Percentiles rank a stretch among this genome's conserved stretches.
Conservation (phyloP, 2,329 filamentous ascomycete species). For the Colletotrichum aenigma region DNA sequence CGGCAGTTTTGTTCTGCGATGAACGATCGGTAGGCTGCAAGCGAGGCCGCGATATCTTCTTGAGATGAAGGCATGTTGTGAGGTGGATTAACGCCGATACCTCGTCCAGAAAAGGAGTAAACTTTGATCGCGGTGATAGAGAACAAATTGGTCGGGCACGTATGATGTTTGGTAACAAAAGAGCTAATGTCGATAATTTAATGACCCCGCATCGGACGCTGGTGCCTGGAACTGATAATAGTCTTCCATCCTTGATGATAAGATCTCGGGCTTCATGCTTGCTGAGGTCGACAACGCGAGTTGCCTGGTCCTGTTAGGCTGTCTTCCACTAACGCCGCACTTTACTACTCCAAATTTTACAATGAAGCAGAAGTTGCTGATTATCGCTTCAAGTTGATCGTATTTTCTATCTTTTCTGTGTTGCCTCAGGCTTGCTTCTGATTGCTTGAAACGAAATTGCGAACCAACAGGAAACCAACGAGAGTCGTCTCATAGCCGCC, state of each 20-base stretch:
- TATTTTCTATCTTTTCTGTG: neutral
- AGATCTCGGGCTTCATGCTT: neutral
- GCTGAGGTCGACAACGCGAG: neutral
- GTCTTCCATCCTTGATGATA: neutral
- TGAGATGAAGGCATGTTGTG: neutral
- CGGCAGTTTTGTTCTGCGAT: neutral
- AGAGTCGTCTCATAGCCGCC: neutral
- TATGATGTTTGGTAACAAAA: too few species aligned
- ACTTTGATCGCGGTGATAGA: accelerated
- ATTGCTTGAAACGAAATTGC: neutral
- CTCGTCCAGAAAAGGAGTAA: neutral
- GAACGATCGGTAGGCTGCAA: neutral
- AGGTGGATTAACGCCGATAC: too few species aligned
- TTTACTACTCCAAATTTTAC: neutral
- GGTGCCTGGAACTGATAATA: neutral
- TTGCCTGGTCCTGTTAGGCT: neutral
- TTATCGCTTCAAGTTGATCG: neutral
- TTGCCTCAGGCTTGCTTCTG: neutral
- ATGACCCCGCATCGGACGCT: neutral
- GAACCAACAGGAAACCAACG: neutral
- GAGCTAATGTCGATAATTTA: neutral
- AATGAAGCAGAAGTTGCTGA: neutral
- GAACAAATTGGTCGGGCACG: neutral
- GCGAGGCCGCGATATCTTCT: neutral
- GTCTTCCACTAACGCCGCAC: neutral